Base-by-base conservation (phyloP, 1,139 yeast genomes). In the Spathaspora sp. region DNA sequence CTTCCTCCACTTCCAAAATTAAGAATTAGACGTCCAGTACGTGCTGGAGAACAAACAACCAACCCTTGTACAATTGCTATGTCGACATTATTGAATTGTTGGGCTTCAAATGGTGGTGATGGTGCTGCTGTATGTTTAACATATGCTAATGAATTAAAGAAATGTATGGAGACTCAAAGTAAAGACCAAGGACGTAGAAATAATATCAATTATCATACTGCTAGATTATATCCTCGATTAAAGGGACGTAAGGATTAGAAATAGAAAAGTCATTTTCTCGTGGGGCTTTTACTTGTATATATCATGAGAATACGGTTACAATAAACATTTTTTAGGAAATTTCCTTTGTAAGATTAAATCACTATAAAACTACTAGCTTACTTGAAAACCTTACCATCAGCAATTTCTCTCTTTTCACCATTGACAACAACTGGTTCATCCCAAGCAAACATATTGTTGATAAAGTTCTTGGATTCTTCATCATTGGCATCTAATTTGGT, bases 51-150 rank as follows among this genome's bases (percentile, higher is more conserved):
- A 53, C 82, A 79, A 63, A 74, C 72, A 67, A 82, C 68, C 65
- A 83, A 87, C 55, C 84, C 88, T 51, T 90, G 97, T 63, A 68
- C 83, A 51, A 89, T 88, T 47, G 72, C 86, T 53, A 87, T 91
- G 93, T 84, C 95, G 6, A 85, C 89, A 41, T 75, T 91, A 65
- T 74, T 91, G 57, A 89, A 87, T 73, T 91, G 98, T 68, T 91
- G 98, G 98, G 95, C 97, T 4, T 88, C 96, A 27, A 88, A 89
- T 68, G 93, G 95, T 43, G 93, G 95, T 43, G 96, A 89, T 65
- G 93, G 93, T 48, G 75, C 86, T 18, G 69, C 76, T 10, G 76
- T 70, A 41, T 91, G 98, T 68, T 71, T 75, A 23, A 74, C 72
- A 8, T 70, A 87, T 47, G 96, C 86, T 58, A 67, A 57, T 17